phyloP scores from a whole-genome alignment of 768 basidiomycete species.

The Trametes cinnabarina region DNA sequence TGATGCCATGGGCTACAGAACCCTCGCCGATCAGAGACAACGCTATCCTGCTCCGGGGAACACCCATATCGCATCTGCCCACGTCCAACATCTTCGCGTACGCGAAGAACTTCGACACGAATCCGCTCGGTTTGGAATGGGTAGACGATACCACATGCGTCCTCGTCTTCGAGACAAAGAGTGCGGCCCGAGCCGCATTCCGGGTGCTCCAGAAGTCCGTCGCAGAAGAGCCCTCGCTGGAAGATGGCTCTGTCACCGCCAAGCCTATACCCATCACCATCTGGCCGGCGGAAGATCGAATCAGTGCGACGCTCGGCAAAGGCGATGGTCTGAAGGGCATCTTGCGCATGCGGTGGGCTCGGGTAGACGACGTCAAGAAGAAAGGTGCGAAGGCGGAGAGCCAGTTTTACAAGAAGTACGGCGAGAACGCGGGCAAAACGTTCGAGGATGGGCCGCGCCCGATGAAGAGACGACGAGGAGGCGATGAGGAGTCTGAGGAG shows the following conservation, averaged over 20 bases:
- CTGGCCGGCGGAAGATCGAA: slow-evolving; percentile 80
- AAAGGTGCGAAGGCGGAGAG: slow-evolving; percentile 70
- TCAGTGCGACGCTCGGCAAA: slow-evolving; percentile 67
- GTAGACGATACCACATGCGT: slow-evolving; percentile 82
- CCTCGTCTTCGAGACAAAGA: slow-evolving; percentile 63
- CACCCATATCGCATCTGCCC: slow-evolving; percentile 71
- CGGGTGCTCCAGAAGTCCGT: slow-evolving; percentile 49
- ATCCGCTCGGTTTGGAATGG: slow-evolving; percentile 82
- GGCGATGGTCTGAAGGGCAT: slow-evolving; percentile 64
- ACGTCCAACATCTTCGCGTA: slow-evolving; percentile 81
- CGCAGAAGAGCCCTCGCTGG: slow-evolving; percentile 48
- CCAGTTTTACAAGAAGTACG: slow-evolving; percentile 78
- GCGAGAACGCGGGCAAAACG: slow-evolving; percentile 57
- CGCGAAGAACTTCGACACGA: slow-evolving; percentile 71
- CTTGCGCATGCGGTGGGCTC: slow-evolving; percentile 78
- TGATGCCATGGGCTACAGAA: slow-evolving; percentile 27
- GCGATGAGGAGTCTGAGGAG: slow-evolving; percentile 36
- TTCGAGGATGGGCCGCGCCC: slow-evolving; percentile 31
- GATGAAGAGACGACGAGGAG: slow-evolving; percentile 36
- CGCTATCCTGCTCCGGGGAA: slow-evolving; percentile 70
- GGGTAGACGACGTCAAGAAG: slow-evolving; percentile 70
- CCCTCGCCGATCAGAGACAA: slow-evolving; percentile 54
- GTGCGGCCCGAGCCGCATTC: slow-evolving; percentile 52
- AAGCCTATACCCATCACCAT: slow-evolving; percentile 68
- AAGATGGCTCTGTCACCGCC: slow-evolving; percentile 58